phyloP scores from a whole-genome alignment of 495 filamentous ascomycete species.

The Xylaria curta region DNA sequence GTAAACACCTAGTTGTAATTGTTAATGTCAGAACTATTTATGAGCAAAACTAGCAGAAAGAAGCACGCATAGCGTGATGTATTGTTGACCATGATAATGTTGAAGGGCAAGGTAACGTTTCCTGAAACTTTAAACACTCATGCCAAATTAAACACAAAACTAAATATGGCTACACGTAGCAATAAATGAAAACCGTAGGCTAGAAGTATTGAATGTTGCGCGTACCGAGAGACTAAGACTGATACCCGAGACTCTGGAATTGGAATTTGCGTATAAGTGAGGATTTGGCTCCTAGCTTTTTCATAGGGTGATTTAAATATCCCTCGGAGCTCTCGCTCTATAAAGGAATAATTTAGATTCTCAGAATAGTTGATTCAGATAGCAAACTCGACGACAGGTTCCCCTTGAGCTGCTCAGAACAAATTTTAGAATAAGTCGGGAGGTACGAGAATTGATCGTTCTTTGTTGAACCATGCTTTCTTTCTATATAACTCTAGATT shows the following conservation, averaged over 20 bases:
- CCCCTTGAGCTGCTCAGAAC: background rate
- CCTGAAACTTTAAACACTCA: background rate
- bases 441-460: background rate
- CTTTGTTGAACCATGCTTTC: background rate
- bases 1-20: conserved; percentile 25
- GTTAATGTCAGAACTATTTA: conserved; percentile 13
- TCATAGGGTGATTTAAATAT: too few relatives aligned
- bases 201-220: background rate
- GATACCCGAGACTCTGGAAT: background rate
- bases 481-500: background rate
- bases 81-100: background rate
- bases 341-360: background rate
- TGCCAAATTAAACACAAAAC: background rate
- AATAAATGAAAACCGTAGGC: background rate
- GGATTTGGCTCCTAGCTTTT: too few relatives aligned
- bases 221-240: background rate
- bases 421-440: background rate
- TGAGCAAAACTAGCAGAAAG: background rate
- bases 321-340: background rate
- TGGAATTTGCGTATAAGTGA: background rate
- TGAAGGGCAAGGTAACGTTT: background rate
- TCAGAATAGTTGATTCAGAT: too few relatives aligned
- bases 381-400: background rate
- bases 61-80: too few relatives aligned
- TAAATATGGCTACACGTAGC: background rate